Percentiles rank a stretch among this genome's conserved stretches.
Conservation (phyloP, 805 yeast genomes). For the Pichia eremophila region DNA sequence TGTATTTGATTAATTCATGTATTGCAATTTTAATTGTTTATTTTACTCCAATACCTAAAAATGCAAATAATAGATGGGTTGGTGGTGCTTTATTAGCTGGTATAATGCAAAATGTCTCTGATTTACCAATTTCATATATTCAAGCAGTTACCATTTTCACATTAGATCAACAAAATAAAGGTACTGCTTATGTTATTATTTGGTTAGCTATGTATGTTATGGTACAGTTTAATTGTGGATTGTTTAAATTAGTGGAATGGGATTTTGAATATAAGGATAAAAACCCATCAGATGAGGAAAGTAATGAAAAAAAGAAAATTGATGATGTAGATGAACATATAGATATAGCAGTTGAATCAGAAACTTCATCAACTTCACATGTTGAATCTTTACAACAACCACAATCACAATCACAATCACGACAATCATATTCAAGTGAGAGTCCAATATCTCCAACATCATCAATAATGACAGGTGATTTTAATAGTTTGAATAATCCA, state of each 20-base stretch:
- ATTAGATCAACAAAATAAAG: conserved; percentile 25
- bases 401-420: neutral
- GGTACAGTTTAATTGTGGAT: conserved; percentile 44
- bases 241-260: conserved; percentile 39
- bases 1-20: conserved; percentile 41
- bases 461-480: conserved; percentile 1
- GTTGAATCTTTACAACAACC: too few species aligned
- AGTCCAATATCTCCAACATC: conserved; percentile 8
- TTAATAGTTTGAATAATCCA: neutral
- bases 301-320: neutral
- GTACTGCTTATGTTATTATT: conserved; percentile 49
- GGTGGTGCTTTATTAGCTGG: conserved; percentile 68
- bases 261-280: conserved; percentile 34
- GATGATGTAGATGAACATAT: neutral
- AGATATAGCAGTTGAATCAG: neutral
- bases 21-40: conserved; percentile 31
- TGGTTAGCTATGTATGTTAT: conserved; percentile 44
- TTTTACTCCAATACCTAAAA: conserved; percentile 42
- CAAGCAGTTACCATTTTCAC: conserved; percentile 48
- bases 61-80: conserved; percentile 38
- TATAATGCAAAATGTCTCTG: conserved; percentile 65
- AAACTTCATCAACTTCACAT: too few species aligned
- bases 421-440: neutral
- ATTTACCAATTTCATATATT: conserved; percentile 67
- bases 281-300: neutral